A percentile compares a stretch with the other conserved stretches of the same genome.
phyloP scores from a whole-genome alignment of 129 eudicot species.

The Flaveria brownii region DNA sequence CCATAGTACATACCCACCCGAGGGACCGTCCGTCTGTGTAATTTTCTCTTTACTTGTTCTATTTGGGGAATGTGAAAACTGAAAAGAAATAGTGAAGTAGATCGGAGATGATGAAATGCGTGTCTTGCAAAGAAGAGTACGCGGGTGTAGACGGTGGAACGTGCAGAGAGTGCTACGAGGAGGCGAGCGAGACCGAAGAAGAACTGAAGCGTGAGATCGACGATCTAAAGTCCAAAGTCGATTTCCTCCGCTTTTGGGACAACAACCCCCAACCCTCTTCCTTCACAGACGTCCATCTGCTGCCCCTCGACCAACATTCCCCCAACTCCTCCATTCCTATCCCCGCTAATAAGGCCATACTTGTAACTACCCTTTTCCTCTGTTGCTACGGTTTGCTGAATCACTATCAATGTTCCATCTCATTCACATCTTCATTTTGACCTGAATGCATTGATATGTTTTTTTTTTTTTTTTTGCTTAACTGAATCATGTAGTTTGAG shows the following conservation, averaged over 20 bases:
- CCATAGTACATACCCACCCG: too few relatives aligned
- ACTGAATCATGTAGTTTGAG: too few relatives aligned
- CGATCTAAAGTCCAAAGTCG: slow-evolving; percentile 74
- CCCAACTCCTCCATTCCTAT: slow-evolving; percentile 58
- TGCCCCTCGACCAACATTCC: slow-evolving; percentile 42
- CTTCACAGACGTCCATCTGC: slow-evolving; percentile 80
- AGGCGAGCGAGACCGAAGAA: slow-evolving; percentile 94
- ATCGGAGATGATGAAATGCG: slow-evolving; percentile 60
- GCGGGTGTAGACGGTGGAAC: slow-evolving; percentile 73
- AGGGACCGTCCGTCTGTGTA: too few relatives aligned
- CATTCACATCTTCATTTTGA: too few relatives aligned
- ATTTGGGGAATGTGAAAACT: too few relatives aligned
- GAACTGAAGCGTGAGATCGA: slow-evolving; percentile 93
- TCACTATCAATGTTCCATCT: too few relatives aligned
- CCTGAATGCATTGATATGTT: too few relatives aligned
- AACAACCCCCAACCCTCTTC: slow-evolving; percentile 29
- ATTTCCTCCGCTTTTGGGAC: slow-evolving; percentile 58
- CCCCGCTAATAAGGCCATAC: slow-evolving; percentile 78
- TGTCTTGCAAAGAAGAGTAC: slow-evolving; percentile 82
- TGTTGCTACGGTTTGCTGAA: too few relatives aligned
- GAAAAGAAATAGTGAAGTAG: too few relatives aligned
- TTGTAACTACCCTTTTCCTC: slow-evolving; percentile 44
- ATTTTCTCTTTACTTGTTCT: too few relatives aligned
- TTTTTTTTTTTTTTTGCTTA: too few relatives aligned
- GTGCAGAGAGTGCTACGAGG: slow-evolving; percentile 94